Evolutionary conservation across 352 stramenopile genomes (phyloP), one percentile per base, ranked within the genome.

Genomic region (Nothophytophthora sp.): DNA sequence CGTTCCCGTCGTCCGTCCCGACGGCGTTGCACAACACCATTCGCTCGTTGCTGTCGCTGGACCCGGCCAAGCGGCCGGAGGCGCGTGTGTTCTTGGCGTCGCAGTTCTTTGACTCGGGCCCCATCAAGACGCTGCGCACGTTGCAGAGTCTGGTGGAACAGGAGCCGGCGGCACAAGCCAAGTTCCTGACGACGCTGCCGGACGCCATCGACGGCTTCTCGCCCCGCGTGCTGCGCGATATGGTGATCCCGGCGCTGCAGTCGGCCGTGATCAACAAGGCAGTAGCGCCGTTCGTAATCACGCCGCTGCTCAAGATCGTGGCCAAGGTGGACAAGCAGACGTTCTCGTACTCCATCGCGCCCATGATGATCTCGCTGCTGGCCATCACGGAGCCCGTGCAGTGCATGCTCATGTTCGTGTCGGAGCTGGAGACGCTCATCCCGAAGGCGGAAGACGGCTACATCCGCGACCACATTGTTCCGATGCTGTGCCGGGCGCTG

Each of bases 321-420:
- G 77, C 68, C 39, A 95, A 92, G 56, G 77, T 93, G 20, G 82
- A 92, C 67, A 95, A 95, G 58, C 73, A 75, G 34, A 93, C 82
- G 4, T 92, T 95, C 41, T 61, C 63, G n/a, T 67, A 80, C 47
- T 76, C 76, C 16, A 89, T 95, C 19, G 80, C 79, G 11, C 78
- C 72, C 1, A 92, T 95, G 82, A 84, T 95, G 74, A 72, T 92
- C 30, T 67, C 78, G 12, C 64, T 95, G 16, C 61, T 95, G 23
- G 70, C 71, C 4, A 95, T 95, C 49, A 77, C 78, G n/a, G 85
- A 95, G 57, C 85, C 85, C 1, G 82, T 93, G 25, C 85, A 95
- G 58, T 93, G 82, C 49, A 95, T 95, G 85, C 81, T 95, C 34
- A 95, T 93, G 82, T 95, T 95, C 36, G 85, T 95, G 10, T 91